A percentile compares a stretch with the other conserved stretches of the same genome.
Conservation (phyloP, 192 early-diverging fungal genomes). For the Phycomyces blakesleeanus region DNA sequence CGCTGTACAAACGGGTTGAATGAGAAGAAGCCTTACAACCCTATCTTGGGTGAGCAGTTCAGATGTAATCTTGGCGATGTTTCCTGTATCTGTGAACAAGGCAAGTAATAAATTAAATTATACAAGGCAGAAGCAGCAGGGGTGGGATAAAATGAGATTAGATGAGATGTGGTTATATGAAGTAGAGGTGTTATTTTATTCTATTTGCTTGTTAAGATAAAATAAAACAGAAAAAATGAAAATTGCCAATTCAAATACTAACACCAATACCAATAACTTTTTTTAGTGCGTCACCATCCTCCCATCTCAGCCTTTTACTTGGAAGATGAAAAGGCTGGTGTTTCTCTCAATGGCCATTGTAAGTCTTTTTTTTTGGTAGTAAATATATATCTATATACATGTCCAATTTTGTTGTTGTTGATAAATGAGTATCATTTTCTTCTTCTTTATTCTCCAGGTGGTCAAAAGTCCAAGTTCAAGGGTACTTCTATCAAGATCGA, state of each 20-base stretch:
- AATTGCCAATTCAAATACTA: too few species aligned
- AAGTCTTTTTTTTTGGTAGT: too few species aligned
- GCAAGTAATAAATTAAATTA: constrained; percentile 7
- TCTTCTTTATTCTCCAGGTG: constrained; percentile 38
- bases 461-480: constrained; percentile 63
- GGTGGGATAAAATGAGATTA: too few species aligned
- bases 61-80: constrained; percentile 51
- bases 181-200: too few species aligned
- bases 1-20: constrained; percentile 60
- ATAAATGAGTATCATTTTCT: constrained; percentile 55
- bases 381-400: too few species aligned
- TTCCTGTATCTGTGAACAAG: constrained; percentile 61
- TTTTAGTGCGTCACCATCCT: constrained; percentile 64
- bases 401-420: too few species aligned
- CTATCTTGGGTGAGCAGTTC: constrained; percentile 63
- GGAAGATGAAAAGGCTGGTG: constrained; percentile 58
- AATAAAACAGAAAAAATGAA: too few species aligned
- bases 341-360: constrained; percentile 63
- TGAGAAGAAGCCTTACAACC: constrained; percentile 76
- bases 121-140: background rate
- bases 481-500: constrained; percentile 59
- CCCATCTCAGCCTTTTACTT: constrained; percentile 68
- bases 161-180: too few species aligned
- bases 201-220: too few species aligned
- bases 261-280: too few species aligned